Evolutionary conservation across 257 asterid species (phyloP).

Genomic region (Verbena officinalis): DNA sequence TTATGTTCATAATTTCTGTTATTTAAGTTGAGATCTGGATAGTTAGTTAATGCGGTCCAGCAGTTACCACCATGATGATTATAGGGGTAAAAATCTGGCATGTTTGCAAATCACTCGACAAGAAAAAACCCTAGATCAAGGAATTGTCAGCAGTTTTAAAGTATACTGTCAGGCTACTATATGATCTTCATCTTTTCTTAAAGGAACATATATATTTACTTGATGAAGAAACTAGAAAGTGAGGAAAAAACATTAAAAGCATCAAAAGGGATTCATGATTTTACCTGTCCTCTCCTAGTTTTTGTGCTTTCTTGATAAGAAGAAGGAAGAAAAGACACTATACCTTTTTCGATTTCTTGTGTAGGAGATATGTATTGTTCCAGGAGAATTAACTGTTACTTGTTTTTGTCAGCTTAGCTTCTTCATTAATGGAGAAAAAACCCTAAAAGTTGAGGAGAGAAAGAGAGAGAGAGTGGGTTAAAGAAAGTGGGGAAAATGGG

Average conservation of each 20-base stretch:
- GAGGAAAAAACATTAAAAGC: slow-evolving; percentile 16
- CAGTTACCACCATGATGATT: slow-evolving; percentile 1
- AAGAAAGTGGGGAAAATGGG: background rate
- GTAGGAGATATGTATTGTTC: slow-evolving; percentile 27
- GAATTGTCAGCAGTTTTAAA: slow-evolving; percentile 16
- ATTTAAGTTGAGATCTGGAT: slow-evolving; percentile 12
- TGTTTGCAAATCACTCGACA: slow-evolving; percentile 26
- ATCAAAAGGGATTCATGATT: slow-evolving; percentile 30
- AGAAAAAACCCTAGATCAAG: slow-evolving; percentile 54
- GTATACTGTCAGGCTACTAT: background rate
- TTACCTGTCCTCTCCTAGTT: slow-evolving; percentile 28
- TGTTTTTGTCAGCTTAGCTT: slow-evolving; percentile 21
- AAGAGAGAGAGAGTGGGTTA: slow-evolving; percentile 5
- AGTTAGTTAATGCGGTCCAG: slow-evolving; percentile 17
- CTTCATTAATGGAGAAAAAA: slow-evolving; percentile 28
- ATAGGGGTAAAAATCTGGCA: background rate
- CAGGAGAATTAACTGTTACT: slow-evolving; percentile 24
- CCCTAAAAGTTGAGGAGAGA: slow-evolving; percentile 49
- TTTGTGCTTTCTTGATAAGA: slow-evolving; percentile 38
- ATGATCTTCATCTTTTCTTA: slow-evolving; percentile 30
- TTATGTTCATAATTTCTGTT: background rate
- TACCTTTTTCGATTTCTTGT: slow-evolving; percentile 43
- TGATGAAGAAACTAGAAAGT: slow-evolving; percentile 2
- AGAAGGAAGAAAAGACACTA: slow-evolving; percentile 35
- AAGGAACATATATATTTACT: slow-evolving; percentile 25